Conservation (phyloP, 164 flowering plant genomes). For the Stephania japonica region DNA sequence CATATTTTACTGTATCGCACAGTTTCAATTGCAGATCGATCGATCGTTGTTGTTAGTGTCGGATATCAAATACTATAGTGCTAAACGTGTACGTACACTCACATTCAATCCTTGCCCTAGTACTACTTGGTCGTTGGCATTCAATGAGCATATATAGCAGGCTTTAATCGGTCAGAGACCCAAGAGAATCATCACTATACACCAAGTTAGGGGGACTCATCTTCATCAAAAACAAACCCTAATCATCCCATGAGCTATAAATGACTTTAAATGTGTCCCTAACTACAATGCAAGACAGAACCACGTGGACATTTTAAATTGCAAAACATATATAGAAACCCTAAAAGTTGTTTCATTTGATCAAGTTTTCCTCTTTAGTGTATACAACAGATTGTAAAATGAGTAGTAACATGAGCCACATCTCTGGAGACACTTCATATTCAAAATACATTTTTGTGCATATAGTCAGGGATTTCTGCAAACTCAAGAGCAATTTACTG, state of each 20-base stretch:
- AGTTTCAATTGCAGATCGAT: too few species aligned
- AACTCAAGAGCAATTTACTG: not conserved
- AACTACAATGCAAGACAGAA: not conserved
- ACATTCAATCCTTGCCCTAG: not conserved
- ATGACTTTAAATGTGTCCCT: not conserved
- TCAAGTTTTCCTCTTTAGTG: not conserved
- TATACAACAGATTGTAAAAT: not conserved
- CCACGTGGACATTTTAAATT: not conserved
- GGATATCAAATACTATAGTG: not conserved
- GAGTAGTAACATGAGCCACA: not conserved
- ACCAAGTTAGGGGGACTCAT: not conserved
- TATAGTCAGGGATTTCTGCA: not conserved
- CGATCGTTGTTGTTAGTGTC: too few species aligned
- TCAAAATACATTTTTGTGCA: not conserved
- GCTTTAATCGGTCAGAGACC: not conserved
- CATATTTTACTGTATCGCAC: too few species aligned
- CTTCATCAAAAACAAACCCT: not conserved
- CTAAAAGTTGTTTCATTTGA: not conserved
- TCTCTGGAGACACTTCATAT: not conserved
- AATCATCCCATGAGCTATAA: constrained; percentile 3
- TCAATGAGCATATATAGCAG: not conserved
- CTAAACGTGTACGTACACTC: not conserved
- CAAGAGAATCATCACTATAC: not conserved
- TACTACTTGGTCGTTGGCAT: not conserved
- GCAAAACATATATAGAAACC: not conserved